These are phyloP conservation scores for grape (Vitis vinifera) DNA, from an alignment of 164 flowering plant genomes.

Conservation along the genomic window ASM3070453v1 NC_081807.1:4731501-4732000, in stretches of 20 bases:
- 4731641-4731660: constrained; percentile 39
- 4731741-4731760: constrained; percentile 48
- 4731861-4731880: constrained; percentile 32
- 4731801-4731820: constrained; percentile 46
- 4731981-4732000: too few relatives aligned
- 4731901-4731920: constrained; percentile 31
- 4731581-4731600: constrained; percentile 34
- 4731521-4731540: too few relatives aligned
- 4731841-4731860: constrained; percentile 37
- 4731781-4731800: constrained; percentile 34
- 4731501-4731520: neutral
- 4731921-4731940: neutral
- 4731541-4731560: neutral
- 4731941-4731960: neutral
- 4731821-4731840: constrained; percentile 29
- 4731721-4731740: constrained; percentile 53
- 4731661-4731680: constrained; percentile 24
- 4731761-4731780: constrained; percentile 42
- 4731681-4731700: constrained; percentile 33
- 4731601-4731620: constrained; percentile 31
- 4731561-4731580: constrained; percentile 17
- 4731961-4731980: too few relatives aligned
- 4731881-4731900: constrained; percentile 38
- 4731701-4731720: constrained; percentile 34
- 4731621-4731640: constrained; percentile 32